Evolutionary conservation across 331 rosid species (phyloP), one percentile per base, ranked within the genome.

Genomic region (Malus hybrid): DNA sequence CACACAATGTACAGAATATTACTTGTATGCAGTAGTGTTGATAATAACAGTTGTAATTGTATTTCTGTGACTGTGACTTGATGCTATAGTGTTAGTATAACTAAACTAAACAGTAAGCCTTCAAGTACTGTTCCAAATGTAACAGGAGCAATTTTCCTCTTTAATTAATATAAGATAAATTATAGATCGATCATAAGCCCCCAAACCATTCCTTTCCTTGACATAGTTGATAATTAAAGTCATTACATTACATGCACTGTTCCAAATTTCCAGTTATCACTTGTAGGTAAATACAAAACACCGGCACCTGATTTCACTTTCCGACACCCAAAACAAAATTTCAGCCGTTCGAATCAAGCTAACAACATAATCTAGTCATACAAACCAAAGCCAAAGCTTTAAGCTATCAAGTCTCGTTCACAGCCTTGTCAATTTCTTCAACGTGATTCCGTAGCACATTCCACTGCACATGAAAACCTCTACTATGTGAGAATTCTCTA

Each of bases 361-460:
- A n/a, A n/a, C 76, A n/a, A 73, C 65, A 57, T 31, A 18, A 55
- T 20, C 80, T 65, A 33, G 34, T 16, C 55, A 55, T 29, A 80
- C 52, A 70, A 74, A 72, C 82, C 56, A 46, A 34, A 77, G 39
- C 82, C 56, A 46, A 34, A 77, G 39, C 55, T 69, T 63, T 27
- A 59, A 27, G 73, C 83, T 86, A 86, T 11, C 80, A 80, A 68
- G 68, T 84, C 72, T 87, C 93, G 33, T 39, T 74, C 24, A 95
- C 85, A 16, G 80, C 90, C 79, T 80, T 64, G 79, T 92, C 97
- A 68, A 94, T 90, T 79, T 85, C 90, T 59, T 83, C 97, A 55
- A 87, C 78, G 54, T 92, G 96, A 69, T 79, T 70, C 12, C 92
- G 92, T n/a, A 94, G 92, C 55, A 84, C 80, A 64, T 78, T 89